phyloP scores from a whole-genome alignment of 768 basidiomycete species.

The Tulasnella sp. region DNA sequence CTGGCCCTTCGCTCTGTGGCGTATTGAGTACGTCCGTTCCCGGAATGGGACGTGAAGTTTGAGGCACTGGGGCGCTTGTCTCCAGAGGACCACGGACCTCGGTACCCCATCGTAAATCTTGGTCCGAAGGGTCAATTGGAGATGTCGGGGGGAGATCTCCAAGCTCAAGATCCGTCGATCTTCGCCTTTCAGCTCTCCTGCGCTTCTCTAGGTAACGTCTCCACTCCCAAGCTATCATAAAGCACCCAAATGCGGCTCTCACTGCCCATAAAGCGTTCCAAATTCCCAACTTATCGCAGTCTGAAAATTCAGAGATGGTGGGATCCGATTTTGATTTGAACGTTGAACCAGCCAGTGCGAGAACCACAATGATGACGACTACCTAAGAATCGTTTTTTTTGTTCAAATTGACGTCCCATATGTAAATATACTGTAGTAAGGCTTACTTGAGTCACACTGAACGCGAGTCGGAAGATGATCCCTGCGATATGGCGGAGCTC shows the following conservation, averaged over 20 bases:
- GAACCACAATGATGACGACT: not conserved
- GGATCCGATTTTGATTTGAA: conserved; percentile 9
- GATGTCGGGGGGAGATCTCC: not conserved
- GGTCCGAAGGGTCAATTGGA: not conserved
- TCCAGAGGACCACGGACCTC: not conserved
- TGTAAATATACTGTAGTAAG: not conserved
- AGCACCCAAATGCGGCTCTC: not conserved
- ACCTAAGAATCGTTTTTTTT: not conserved
- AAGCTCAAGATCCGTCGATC: not conserved
- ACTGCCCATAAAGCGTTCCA: conserved; percentile 17
- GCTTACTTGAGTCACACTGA: conserved; percentile 6
- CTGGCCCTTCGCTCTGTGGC: not conserved
- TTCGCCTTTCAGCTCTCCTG: not conserved
- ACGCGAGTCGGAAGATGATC: not conserved
- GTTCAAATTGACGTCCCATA: not conserved
- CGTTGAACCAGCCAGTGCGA: not conserved
- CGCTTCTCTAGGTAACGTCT: not conserved
- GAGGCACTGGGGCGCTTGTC: not conserved
- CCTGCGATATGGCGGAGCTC: not conserved
- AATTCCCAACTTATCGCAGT: conserved; percentile 16
- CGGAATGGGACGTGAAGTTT: not conserved
- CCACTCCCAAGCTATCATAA: not conserved
- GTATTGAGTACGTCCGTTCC: not conserved
- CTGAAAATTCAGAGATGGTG: conserved; percentile 10
- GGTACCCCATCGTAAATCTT: not conserved